A percentile compares a stretch with the other conserved stretches of the same genome.
These are phyloP conservation scores for Celoporthe dispersa DNA, from an alignment of 2,329 filamentous ascomycete species.

Conservation along the genomic window DNA sequence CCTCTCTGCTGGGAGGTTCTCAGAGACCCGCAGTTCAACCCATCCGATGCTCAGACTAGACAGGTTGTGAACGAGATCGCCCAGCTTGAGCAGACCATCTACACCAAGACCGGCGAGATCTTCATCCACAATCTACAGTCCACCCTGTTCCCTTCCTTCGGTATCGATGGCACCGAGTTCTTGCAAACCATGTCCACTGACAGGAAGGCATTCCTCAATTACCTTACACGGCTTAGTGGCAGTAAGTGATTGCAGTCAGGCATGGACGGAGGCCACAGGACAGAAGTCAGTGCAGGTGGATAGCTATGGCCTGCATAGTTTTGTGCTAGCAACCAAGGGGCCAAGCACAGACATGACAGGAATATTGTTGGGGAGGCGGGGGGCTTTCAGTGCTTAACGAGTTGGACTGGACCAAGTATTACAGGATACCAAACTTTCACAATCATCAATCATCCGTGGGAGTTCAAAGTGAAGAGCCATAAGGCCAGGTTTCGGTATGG, in stretches of 20 bases:
- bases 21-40: constrained; percentile 76
- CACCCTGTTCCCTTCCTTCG: constrained; percentile 67
- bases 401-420: not conserved
- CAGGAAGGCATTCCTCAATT: constrained; percentile 66
- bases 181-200: constrained; percentile 63
- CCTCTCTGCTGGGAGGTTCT: constrained; percentile 89
- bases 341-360: not conserved
- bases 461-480: constrained; percentile 11
- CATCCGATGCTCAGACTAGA: constrained; percentile 83
- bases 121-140: constrained; percentile 74
- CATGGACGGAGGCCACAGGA: not conserved
- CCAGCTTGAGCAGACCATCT: constrained; percentile 83
- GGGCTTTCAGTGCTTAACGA: not conserved
- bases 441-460: not conserved
- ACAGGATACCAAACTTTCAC: constrained; percentile 14
- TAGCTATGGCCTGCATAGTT: not conserved
- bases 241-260: constrained; percentile 5
- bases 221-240: constrained; percentile 54
- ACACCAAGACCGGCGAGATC: constrained; percentile 82
- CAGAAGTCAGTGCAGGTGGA: not conserved
- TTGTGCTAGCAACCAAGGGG: not conserved
- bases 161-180: constrained; percentile 65
- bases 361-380: not conserved
- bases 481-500: constrained; percentile 3
- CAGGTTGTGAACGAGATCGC: constrained; percentile 89